Evolutionary conservation across 257 asterid species (phyloP).

Genomic region (Nicotiana tomentosiformis): DNA sequence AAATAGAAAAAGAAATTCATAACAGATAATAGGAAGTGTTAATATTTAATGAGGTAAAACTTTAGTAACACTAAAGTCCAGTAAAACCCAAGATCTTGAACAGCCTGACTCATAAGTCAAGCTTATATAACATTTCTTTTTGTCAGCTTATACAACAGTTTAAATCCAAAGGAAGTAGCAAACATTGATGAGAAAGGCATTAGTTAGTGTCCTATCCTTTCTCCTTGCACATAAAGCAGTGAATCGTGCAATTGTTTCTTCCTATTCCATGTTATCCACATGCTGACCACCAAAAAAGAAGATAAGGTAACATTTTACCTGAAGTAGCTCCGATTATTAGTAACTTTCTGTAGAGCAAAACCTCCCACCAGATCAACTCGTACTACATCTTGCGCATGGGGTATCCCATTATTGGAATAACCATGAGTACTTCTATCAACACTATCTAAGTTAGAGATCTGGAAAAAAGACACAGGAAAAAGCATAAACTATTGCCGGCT

Average conservation of each 20-base stretch:
- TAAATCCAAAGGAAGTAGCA: too few relatives aligned
- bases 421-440: constrained; percentile 57
- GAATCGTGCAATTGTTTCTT: too few relatives aligned
- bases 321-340: constrained; percentile 61
- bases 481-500: not conserved
- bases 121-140: too few relatives aligned
- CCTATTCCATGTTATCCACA: too few relatives aligned
- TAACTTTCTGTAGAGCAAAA: constrained; percentile 68
- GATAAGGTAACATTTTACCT: constrained; percentile 30
- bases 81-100: too few relatives aligned
- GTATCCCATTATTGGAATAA: constrained; percentile 56
- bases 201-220: too few relatives aligned
- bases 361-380: constrained; percentile 87
- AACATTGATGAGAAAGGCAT: too few relatives aligned
- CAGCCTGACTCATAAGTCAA: too few relatives aligned
- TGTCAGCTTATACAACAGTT: too few relatives aligned
- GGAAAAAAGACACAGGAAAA: constrained; percentile 12
- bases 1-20: not conserved
- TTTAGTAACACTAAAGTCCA: not conserved
- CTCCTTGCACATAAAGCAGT: too few relatives aligned
- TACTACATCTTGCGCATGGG: constrained; percentile 58
- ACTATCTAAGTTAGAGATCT: constrained; percentile 66
- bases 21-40: not conserved
- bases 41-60: not conserved
- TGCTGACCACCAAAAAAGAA: too few relatives aligned